Evolutionary conservation across 352 stramenopile species (phyloP).

Genomic region (Stramenopiles sp.): DNA sequence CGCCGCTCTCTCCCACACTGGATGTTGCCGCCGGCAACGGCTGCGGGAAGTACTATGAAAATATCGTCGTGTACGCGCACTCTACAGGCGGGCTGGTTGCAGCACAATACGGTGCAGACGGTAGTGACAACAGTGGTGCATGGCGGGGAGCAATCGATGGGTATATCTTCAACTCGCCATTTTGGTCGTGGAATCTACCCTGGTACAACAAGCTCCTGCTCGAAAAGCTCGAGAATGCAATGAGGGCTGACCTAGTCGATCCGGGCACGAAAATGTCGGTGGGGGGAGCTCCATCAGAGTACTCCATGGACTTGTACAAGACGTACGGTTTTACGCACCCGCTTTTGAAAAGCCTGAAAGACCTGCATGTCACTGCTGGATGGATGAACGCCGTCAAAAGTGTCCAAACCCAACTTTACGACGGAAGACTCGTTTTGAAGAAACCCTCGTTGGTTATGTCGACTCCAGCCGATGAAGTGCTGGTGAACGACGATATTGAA

Average conservation of each 20-base stretch:
- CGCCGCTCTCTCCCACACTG: neutral
- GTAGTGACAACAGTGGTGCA: neutral
- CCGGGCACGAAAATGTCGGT: neutral
- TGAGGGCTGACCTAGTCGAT: neutral
- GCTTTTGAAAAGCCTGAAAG: neutral
- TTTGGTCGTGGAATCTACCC: neutral
- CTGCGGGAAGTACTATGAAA: neutral
- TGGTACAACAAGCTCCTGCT: neutral
- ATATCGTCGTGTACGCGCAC: neutral
- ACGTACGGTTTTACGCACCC: neutral
- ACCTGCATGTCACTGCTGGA: neutral
- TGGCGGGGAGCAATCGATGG: neutral
- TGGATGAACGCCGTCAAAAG: neutral
- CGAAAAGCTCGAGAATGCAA: neutral
- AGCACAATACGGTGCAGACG: neutral
- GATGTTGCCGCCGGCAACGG: neutral
- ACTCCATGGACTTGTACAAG: neutral
- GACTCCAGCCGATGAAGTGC: neutral
- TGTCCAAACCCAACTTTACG: neutral
- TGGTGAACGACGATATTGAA: neutral
- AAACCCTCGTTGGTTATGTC: neutral
- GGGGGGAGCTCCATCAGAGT: neutral
- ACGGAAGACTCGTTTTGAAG: neutral
- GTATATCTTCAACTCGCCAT: constrained; percentile 1
- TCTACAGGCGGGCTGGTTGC: neutral